Conservation (phyloP, 2,329 filamentous ascomycete genomes). For the Cyphellophora europaea region DNA sequence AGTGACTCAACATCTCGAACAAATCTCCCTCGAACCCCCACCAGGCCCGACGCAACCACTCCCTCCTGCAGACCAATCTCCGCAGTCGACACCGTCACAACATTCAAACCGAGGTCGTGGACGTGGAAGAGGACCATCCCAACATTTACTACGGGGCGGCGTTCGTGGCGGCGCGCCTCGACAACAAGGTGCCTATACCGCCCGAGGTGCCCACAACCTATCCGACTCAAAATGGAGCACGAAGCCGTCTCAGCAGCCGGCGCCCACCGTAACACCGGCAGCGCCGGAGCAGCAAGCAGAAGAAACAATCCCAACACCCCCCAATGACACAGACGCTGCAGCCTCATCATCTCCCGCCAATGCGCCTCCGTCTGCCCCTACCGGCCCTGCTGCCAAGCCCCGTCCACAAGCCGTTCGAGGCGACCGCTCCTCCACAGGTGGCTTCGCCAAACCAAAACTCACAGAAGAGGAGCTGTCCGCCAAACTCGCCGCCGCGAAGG, state of each 20-base stretch:
- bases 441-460: slow-evolving; percentile 48
- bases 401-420: slow-evolving; percentile 40
- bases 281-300: slow-evolving; percentile 3
- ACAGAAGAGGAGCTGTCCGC: slow-evolving; percentile 55
- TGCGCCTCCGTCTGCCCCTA: slow-evolving; percentile 5
- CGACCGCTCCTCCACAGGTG: slow-evolving; percentile 45
- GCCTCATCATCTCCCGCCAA: slow-evolving; percentile 1
- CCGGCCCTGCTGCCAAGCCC: slow-evolving; percentile 9
- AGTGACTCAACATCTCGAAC: slow-evolving; percentile 11
- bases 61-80: slow-evolving; percentile 1
- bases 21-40: slow-evolving; percentile 10
- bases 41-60: neutral
- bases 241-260: slow-evolving; percentile 5
- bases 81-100: slow-evolving; percentile 2
- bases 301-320: slow-evolving; percentile 4
- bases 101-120: slow-evolving; percentile 7
- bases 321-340: slow-evolving; percentile 13
- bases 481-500: slow-evolving; percentile 51
- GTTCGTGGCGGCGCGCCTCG: neutral
- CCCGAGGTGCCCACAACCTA: slow-evolving; percentile 14
- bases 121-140: slow-evolving; percentile 10
- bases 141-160: neutral
- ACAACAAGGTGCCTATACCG: neutral
- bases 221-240: slow-evolving; percentile 17
- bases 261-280: slow-evolving; percentile 4